Conservation (phyloP, 305 asterid species). For the Solanum chacoense region DNA sequence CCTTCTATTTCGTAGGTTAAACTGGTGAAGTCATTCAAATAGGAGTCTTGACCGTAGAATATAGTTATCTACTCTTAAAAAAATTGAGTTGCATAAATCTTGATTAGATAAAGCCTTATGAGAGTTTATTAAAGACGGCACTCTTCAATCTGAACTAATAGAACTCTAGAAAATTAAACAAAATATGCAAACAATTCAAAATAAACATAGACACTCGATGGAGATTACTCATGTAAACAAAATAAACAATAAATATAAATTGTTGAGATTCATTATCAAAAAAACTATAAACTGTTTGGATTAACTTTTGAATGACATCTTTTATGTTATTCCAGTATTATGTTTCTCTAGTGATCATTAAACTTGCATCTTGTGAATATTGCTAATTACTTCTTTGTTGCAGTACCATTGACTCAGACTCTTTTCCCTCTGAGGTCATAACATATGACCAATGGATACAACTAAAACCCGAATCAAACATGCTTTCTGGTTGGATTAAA, state of each 20-base stretch:
- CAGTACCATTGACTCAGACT: constrained; percentile 37
- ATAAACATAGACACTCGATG: background rate
- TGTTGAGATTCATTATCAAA: background rate
- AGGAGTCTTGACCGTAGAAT: background rate
- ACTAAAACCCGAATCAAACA: constrained; percentile 37
- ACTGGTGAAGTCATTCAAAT: background rate
- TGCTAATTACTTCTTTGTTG: constrained; percentile 12
- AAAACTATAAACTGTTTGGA: background rate
- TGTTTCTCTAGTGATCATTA: background rate
- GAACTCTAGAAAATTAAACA: background rate
- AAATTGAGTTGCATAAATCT: background rate
- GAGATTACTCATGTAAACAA: background rate
- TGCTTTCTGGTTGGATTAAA: constrained; percentile 59
- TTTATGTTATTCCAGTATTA: background rate
- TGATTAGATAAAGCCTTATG: background rate
- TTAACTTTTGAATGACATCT: background rate
- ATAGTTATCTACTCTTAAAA: background rate
- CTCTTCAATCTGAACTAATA: background rate
- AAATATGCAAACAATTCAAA: background rate
- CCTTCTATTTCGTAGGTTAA: background rate
- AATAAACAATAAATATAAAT: background rate
- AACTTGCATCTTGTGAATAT: background rate
- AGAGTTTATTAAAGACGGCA: background rate
- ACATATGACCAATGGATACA: constrained; percentile 54
- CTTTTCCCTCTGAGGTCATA: constrained; percentile 60